A percentile compares a stretch with the other conserved stretches of the same genome.
phyloP scores from a whole-genome alignment of 352 stramenopile species.

The Pythium scleroteichum region DNA sequence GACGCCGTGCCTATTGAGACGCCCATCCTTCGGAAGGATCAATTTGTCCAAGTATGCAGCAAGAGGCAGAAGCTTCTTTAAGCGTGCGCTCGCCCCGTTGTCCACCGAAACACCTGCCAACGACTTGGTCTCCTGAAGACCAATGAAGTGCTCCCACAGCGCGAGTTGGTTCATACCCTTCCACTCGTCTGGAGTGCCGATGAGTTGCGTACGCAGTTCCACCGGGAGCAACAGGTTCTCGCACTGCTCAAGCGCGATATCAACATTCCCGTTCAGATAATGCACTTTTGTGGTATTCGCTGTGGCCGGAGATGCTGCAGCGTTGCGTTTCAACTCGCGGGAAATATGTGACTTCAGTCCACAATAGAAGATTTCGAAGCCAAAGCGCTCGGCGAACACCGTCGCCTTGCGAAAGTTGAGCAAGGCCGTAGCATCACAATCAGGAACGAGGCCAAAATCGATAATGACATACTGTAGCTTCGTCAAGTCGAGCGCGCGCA shows the following conservation, averaged over 20 bases:
- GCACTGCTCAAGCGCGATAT: constrained; percentile 67
- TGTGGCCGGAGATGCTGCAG: background rate
- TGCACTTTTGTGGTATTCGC: constrained; percentile 11
- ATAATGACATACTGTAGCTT: constrained; percentile 72
- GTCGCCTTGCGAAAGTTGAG: constrained; percentile 75
- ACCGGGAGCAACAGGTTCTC: constrained; percentile 59
- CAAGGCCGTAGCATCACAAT: constrained; percentile 75
- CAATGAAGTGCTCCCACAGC: constrained; percentile 72
- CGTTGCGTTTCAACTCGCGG: constrained; percentile 18
- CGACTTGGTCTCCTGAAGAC: constrained; percentile 29
- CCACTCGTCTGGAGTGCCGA: constrained; percentile 51
- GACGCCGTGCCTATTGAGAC: constrained; percentile 39
- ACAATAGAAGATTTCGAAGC: constrained; percentile 83
- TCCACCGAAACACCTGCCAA: background rate
- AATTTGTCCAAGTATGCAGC: constrained; percentile 64
- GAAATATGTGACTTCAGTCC: constrained; percentile 44
- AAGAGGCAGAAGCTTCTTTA: constrained; percentile 57
- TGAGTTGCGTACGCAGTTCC: constrained; percentile 36
- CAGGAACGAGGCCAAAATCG: constrained; percentile 78
- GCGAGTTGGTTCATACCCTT: constrained; percentile 60
- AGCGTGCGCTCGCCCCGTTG: constrained; percentile 3
- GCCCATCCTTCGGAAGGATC: constrained; percentile 40
- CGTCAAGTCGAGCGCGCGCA: constrained; percentile 54
- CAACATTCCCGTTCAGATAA: constrained; percentile 21
- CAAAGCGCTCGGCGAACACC: constrained; percentile 56